Evolutionary conservation across 2,329 filamentous ascomycete species (phyloP).

Genomic region (Ophiocordyceps robertsii): DNA sequence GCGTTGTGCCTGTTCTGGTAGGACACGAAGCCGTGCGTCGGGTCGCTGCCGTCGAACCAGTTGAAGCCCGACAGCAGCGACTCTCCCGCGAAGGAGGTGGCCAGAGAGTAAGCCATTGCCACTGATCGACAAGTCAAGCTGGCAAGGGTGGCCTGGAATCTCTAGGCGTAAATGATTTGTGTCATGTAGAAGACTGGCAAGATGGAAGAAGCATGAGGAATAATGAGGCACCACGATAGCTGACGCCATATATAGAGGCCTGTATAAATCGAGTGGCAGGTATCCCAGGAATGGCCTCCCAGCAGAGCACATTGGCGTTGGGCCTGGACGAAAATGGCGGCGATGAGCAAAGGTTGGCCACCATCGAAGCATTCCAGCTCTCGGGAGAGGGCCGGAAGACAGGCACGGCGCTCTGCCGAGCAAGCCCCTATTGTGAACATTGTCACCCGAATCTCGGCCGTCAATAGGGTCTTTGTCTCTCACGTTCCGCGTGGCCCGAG

Average conservation of each 20-base stretch:
- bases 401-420: too few species aligned
- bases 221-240: background rate
- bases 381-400: background rate
- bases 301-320: background rate
- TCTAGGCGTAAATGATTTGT: background rate
- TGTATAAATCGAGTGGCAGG: slow-evolving; percentile 1
- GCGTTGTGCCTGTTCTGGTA: slow-evolving; percentile 34
- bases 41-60: slow-evolving; percentile 40
- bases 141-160: background rate
- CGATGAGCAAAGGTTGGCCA: background rate
- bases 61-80: slow-evolving; percentile 33
- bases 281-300: background rate
- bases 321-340: background rate
- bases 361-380: background rate
- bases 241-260: background rate
- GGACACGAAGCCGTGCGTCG: slow-evolving; percentile 53
- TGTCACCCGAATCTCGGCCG: too few species aligned
- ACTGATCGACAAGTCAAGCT: slow-evolving; percentile 2
- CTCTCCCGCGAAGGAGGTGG: slow-evolving; percentile 27
- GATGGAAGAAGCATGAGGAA: background rate
- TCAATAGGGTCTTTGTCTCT: too few species aligned
- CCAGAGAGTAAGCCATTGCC: slow-evolving; percentile 26
- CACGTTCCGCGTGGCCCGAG: too few species aligned
- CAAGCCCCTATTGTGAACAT: too few species aligned
- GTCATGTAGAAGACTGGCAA: background rate